Evolutionary conservation across 768 basidiomycete genomes (phyloP).

Genomic region (Podaxis sp.): DNA sequence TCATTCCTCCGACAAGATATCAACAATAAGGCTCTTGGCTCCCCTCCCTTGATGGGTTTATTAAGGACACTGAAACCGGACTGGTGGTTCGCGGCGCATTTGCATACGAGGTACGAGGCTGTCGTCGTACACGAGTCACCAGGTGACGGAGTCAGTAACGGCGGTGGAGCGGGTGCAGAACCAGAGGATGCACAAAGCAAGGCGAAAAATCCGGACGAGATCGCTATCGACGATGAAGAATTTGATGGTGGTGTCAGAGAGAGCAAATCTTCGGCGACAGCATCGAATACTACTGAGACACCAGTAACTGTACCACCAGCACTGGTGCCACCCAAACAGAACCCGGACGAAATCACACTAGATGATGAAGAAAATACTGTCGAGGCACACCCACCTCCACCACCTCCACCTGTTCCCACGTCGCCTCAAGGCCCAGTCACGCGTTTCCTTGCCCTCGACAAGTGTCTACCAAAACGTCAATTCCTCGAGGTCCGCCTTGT

Average conservation of each 20-base stretch:
- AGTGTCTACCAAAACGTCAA: conserved; percentile 73
- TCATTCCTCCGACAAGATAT: conserved; percentile 78
- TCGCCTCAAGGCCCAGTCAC: conserved; percentile 43
- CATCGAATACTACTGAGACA: background rate
- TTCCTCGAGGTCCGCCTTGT: conserved; percentile 70
- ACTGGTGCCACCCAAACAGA: conserved; percentile 19
- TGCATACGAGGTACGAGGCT: conserved; percentile 88
- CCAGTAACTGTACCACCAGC: background rate
- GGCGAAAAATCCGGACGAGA: conserved; percentile 50
- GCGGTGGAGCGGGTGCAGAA: background rate
- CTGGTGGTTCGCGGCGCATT: conserved; percentile 93
- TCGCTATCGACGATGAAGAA: conserved; percentile 44
- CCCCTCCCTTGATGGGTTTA: conserved; percentile 81
- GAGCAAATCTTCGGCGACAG: background rate
- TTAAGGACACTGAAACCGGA: conserved; percentile 68
- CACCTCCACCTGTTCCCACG: conserved; percentile 2
- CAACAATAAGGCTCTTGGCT: conserved; percentile 67
- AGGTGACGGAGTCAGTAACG: background rate
- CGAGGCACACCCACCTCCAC: conserved; percentile 32
- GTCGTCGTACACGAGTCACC: conserved; percentile 44
- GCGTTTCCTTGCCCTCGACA: conserved; percentile 87
- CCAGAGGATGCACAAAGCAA: background rate
- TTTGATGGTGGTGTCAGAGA: conserved; percentile 18
- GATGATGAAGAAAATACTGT: conserved; percentile 48
- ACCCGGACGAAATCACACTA: conserved; percentile 54